Evolutionary conservation across 78 protist species (phyloP).

Genomic region (Cavenderia fasciculata): DNA sequence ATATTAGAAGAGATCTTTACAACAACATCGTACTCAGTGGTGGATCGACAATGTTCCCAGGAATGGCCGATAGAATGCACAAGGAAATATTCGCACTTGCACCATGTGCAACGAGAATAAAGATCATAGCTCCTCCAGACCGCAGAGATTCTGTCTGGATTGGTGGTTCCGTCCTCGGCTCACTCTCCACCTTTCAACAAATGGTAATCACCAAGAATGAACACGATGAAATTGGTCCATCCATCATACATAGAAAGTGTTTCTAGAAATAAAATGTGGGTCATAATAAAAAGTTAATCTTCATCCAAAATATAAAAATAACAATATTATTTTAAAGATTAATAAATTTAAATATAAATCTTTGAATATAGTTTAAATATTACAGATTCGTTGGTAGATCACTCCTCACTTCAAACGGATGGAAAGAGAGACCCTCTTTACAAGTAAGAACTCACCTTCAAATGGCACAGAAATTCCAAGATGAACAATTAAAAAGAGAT

Average conservation of each 20-base stretch:
- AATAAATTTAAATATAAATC: no score
- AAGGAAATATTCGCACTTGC: conserved; percentile 82
- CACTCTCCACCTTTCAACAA: conserved; percentile 93
- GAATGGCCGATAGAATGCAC: conserved; percentile 90
- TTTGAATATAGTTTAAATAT: no score
- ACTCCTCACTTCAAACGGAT: no score
- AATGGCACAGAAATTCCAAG: no score
- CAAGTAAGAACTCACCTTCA: no score
- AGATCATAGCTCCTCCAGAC: conserved; percentile 94
- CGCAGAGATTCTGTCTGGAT: conserved; percentile 97
- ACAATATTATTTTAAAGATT: no score
- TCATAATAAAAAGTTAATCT: no score
- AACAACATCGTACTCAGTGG: conserved; percentile 94
- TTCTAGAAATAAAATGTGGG: no score
- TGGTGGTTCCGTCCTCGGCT: conserved; percentile 97
- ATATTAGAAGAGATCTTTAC: conserved; percentile 92
- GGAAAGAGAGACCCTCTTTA: no score
- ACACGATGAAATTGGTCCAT: background rate
- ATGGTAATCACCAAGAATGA: background rate
- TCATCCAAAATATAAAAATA: no score
- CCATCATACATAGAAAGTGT: conserved; percentile 86
- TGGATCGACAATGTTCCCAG: conserved; percentile 94
- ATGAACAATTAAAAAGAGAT: no score
- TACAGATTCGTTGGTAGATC: no score
- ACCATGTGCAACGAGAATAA: conserved; percentile 89